phyloP scores from a whole-genome alignment of 1,284 basidiomycete species.

The Apiotrichum domesticum region DNA sequence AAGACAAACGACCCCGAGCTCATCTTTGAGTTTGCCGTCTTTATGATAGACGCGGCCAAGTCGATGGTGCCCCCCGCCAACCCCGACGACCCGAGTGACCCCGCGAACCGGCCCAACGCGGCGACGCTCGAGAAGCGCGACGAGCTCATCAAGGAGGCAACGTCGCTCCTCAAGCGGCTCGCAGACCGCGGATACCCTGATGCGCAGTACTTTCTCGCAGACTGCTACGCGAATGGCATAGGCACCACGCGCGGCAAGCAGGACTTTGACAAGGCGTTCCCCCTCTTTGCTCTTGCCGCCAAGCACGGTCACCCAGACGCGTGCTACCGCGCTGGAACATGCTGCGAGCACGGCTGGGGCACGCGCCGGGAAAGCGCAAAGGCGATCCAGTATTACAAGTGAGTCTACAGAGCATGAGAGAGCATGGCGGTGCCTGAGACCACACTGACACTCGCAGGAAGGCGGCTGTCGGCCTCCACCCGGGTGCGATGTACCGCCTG shows the following conservation, averaged over 20 bases:
- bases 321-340: conserved; percentile 90
- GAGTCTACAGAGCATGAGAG: conserved; percentile 13
- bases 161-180: conserved; percentile 74
- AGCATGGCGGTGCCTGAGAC: no score
- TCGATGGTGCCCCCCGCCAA: conserved; percentile 53
- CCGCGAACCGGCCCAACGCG: conserved; percentile 51
- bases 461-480: conserved; percentile 83
- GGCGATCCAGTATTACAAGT: conserved; percentile 80
- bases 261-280: conserved; percentile 95
- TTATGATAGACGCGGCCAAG: conserved; percentile 95
- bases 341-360: conserved; percentile 99
- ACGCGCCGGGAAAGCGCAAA: conserved; percentile 87
- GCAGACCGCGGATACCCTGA: conserved; percentile 90
- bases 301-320: conserved; percentile 99
- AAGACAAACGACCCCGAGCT: conserved; percentile 97
- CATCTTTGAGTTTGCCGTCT: conserved; percentile 96
- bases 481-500: conserved; percentile 92
- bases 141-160: conserved; percentile 80
- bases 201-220: conserved; percentile 94
- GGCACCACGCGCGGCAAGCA: conserved; percentile 81
- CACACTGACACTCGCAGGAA: conserved; percentile 53
- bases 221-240: conserved; percentile 96
- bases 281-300: conserved; percentile 89
- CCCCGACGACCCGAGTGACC: conserved; percentile 19
- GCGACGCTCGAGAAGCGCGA: conserved; percentile 81